These are phyloP conservation scores for Conringia planisiliqua DNA, from an alignment of 345 rosid species.

Conservation along the genomic window DNA sequence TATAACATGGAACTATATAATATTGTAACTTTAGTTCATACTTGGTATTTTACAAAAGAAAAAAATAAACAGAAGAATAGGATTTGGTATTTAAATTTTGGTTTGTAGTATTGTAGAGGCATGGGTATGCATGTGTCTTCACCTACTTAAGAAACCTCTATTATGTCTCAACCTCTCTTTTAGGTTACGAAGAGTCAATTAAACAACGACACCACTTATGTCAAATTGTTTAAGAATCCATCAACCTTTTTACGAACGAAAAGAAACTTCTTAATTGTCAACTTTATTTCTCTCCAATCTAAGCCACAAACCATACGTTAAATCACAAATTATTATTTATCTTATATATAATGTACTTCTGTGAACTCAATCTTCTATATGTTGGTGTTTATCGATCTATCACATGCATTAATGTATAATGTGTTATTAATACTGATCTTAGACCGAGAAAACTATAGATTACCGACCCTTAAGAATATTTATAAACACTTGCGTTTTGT, in stretches of 20 bases:
- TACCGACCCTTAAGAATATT: background rate
- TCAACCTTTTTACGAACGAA: background rate
- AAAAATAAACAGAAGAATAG: background rate
- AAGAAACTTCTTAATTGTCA: background rate
- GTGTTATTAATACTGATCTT: background rate
- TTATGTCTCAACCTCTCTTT: constrained; percentile 23
- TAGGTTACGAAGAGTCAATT: constrained; percentile 26
- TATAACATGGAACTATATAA: background rate
- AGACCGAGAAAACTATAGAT: background rate
- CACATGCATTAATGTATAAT: background rate
- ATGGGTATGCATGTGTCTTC: constrained; percentile 33
- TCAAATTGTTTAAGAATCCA: constrained; percentile 5
- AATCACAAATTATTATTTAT: background rate
- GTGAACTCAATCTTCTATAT: background rate
- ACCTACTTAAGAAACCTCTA: constrained; percentile 26
- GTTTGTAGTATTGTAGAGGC: constrained; percentile 26
- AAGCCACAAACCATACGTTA: background rate
- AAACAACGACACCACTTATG: constrained; percentile 19
- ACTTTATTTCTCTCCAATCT: background rate
- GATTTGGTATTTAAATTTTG: constrained; percentile 17
- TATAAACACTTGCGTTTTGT: background rate
- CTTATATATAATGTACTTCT: background rate
- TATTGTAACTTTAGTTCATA: background rate
- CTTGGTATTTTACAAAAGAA: background rate
- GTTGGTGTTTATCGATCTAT: background rate